These are phyloP conservation scores for Hemileia vastatrix DNA, from an alignment of 1,284 basidiomycete genomes.

Conservation along the genomic window DNA sequence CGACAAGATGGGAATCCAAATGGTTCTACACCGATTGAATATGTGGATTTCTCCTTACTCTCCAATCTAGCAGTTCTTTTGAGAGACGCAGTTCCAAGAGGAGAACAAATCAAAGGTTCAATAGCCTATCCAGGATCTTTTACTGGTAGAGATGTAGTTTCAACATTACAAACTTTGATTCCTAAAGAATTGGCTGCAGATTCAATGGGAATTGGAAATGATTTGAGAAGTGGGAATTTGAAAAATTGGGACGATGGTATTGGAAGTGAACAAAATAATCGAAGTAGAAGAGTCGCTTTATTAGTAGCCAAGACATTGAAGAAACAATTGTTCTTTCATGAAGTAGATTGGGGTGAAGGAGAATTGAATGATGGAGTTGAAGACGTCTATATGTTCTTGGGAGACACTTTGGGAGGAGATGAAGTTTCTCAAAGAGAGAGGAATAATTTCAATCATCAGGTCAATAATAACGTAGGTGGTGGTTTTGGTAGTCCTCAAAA, in stretches of 20 bases:
- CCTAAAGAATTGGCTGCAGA: too few relatives aligned
- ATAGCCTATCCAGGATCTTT: constrained; percentile 77
- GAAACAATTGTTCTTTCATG: constrained; percentile 86
- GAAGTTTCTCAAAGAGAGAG: constrained; percentile 42
- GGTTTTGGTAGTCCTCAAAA: constrained; percentile 46
- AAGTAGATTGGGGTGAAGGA: constrained; percentile 87
- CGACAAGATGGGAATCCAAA: too few relatives aligned
- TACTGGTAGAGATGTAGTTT: constrained; percentile 82
- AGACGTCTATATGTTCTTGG: constrained; percentile 91
- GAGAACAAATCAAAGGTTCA: constrained; percentile 77
- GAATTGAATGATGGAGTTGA: constrained; percentile 78
- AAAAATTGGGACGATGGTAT: background rate
- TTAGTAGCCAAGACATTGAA: constrained; percentile 80
- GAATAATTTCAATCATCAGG: constrained; percentile 28
- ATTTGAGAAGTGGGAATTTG: background rate
- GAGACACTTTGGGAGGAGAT: too few relatives aligned
- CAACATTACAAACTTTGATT: too few relatives aligned
- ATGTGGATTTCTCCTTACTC: constrained; percentile 75
- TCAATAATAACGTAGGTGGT: constrained; percentile 54
- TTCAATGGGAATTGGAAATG: background rate
- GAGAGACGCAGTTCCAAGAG: constrained; percentile 71
- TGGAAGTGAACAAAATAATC: constrained; percentile 5
- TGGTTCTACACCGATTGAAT: too few relatives aligned
- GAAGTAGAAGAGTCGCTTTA: constrained; percentile 69
- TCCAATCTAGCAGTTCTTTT: constrained; percentile 80